A percentile compares a stretch with the other conserved stretches of the same genome.
phyloP scores from a whole-genome alignment of 192 early-diverging fungal species.

The Coemansia aciculifera region DNA sequence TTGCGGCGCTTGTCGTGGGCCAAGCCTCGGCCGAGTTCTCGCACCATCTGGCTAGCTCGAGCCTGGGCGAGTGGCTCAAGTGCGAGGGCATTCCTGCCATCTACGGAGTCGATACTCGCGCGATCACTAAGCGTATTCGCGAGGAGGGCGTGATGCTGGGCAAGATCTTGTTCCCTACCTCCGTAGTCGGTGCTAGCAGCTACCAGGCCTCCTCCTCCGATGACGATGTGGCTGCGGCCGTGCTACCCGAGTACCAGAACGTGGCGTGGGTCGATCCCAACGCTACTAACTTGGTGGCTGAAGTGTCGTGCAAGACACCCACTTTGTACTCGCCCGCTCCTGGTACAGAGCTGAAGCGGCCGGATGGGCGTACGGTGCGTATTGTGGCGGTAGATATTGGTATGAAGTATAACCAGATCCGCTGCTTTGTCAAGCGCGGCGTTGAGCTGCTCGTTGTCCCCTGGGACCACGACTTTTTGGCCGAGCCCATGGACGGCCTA shows the following conservation, averaged over 20 bases:
- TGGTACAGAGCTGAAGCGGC: constrained; percentile 47
- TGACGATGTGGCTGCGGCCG: constrained; percentile 41
- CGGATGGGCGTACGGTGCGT: constrained; percentile 69
- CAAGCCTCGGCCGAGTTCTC: constrained; percentile 90
- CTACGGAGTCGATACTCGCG: constrained; percentile 94
- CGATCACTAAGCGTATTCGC: constrained; percentile 96
- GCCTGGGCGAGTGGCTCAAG: constrained; percentile 88
- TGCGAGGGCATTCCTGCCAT: constrained; percentile 89
- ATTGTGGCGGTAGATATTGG: constrained; percentile 96
- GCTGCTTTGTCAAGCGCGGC: constrained; percentile 95
- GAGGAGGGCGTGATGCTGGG: constrained; percentile 85
- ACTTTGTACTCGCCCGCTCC: constrained; percentile 74
- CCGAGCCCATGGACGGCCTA: constrained; percentile 78
- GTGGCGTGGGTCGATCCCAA: constrained; percentile 94
- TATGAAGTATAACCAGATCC: constrained; percentile 99
- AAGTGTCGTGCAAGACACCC: constrained; percentile 86
- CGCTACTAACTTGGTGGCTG: constrained; percentile 86
- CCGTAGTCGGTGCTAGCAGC: constrained; percentile 49
- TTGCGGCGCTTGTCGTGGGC: constrained; percentile 90
- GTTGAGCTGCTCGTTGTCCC: constrained; percentile 93
- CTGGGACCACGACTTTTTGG: constrained; percentile 93
- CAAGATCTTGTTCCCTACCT: constrained; percentile 86
- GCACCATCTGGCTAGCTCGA: constrained; percentile 87
- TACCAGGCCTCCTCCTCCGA: constrained; percentile 26
- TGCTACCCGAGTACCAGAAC: constrained; percentile 74